Evolutionary conservation across 2,329 filamentous ascomycete species (phyloP).

Genomic region (Aspergillus floridensis): DNA sequence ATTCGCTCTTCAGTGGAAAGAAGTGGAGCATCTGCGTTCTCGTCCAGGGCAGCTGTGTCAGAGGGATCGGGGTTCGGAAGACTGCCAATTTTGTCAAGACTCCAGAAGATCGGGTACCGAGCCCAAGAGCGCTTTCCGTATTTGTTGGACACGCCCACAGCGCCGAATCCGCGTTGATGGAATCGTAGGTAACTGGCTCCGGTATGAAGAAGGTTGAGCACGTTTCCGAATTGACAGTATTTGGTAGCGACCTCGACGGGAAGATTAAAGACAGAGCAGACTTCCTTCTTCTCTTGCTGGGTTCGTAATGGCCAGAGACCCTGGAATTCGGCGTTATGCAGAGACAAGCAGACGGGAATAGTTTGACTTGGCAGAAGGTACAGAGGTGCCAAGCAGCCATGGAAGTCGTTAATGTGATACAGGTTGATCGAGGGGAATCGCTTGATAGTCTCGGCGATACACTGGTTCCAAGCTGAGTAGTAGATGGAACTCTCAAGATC

Average conservation of each 20-base stretch:
- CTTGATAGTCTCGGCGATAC: constrained; percentile 61
- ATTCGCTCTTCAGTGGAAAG: constrained; percentile 47
- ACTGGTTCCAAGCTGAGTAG: constrained; percentile 68
- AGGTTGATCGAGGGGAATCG: constrained; percentile 58
- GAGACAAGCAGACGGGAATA: constrained; percentile 60
- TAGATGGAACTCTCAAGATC: constrained; percentile 65
- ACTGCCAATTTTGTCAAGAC: constrained; percentile 58
- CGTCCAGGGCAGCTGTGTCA: constrained; percentile 34
- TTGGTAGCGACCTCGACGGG: constrained; percentile 54
- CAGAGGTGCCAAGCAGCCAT: constrained; percentile 60
- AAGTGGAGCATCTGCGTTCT: constrained; percentile 56
- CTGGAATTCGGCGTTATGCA: constrained; percentile 68
- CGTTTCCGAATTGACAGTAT: constrained; percentile 65
- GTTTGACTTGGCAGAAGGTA: constrained; percentile 59
- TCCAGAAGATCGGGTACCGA: constrained; percentile 67
- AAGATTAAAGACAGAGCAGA: constrained; percentile 63
- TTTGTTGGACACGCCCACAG: constrained; percentile 65
- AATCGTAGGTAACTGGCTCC: constrained; percentile 63
- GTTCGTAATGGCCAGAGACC: constrained; percentile 66
- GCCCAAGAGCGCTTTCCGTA: constrained; percentile 65
- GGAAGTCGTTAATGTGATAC: constrained; percentile 65
- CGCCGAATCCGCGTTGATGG: constrained; percentile 65
- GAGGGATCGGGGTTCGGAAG: constrained; percentile 64
- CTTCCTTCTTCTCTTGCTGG: constrained; percentile 58
- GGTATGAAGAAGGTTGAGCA: constrained; percentile 65